Evolutionary conservation across 1,139 yeast genomes (phyloP).

Genomic region (Pichia cactophila): DNA sequence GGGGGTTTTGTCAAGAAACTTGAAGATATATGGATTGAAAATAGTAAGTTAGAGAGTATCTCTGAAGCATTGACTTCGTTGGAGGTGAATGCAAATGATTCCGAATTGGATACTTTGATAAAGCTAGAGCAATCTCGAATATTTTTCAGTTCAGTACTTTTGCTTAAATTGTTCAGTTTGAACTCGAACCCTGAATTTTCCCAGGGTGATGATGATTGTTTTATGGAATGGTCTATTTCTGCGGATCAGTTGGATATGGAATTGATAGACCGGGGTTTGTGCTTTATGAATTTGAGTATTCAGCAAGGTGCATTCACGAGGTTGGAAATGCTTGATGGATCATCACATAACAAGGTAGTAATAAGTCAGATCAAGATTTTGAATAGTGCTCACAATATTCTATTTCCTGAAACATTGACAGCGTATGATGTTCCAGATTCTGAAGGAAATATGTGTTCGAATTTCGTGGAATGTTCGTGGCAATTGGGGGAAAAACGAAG

Average conservation of each 20-base stretch:
- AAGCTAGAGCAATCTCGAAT: constrained; percentile 29
- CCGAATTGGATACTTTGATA: constrained; percentile 17
- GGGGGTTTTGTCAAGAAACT: constrained; percentile 48
- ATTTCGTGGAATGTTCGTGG: constrained; percentile 44
- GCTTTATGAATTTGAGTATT: constrained; percentile 61
- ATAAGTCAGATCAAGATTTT: constrained; percentile 65
- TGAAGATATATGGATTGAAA: constrained; percentile 30
- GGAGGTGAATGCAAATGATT: constrained; percentile 22
- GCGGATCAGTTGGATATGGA: constrained; percentile 90
- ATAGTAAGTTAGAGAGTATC: not conserved
- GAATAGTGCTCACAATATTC: constrained; percentile 52
- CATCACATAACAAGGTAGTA: constrained; percentile 50
- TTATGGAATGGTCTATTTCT: constrained; percentile 36
- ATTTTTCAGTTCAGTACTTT: constrained; percentile 59
- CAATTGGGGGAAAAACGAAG: constrained; percentile 60
- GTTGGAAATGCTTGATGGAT: constrained; percentile 53
- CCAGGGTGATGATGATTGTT: constrained; percentile 25
- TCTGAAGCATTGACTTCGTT: constrained; percentile 27
- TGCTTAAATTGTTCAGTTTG: constrained; percentile 34
- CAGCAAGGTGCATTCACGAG: constrained; percentile 58
- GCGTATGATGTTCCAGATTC: constrained; percentile 19
- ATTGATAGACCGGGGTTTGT: constrained; percentile 37
- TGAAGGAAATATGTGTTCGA: constrained; percentile 20
- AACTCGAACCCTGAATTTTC: constrained; percentile 10
- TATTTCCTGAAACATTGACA: constrained; percentile 60